These are phyloP conservation scores for Penicillium sp. DNA, from an alignment of 2,329 filamentous ascomycete species.

Conservation along the genomic window DNA sequence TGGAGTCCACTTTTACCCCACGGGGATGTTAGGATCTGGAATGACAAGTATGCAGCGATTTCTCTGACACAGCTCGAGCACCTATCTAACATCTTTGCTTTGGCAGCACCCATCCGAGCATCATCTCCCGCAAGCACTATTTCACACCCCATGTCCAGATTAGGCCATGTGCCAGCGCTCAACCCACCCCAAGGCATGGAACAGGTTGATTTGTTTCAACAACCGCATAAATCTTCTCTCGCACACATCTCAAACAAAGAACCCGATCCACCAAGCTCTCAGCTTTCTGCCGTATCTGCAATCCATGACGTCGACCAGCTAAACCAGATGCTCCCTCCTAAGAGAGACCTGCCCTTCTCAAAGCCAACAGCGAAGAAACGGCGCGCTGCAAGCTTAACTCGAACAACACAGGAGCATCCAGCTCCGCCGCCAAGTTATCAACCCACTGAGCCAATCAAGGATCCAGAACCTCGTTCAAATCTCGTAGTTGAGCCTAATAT, in stretches of 20 bases:
- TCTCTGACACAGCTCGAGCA: not conserved
- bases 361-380: conserved; percentile 24
- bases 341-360: conserved; percentile 42
- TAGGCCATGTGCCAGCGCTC: not conserved
- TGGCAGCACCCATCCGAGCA: conserved; percentile 8
- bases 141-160: not conserved
- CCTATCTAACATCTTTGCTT: not conserved
- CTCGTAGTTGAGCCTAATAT: not conserved
- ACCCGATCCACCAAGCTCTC: not conserved
- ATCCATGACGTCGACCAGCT: conserved; percentile 31
- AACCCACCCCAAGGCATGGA: not conserved
- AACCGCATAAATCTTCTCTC: not conserved
- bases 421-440: not conserved
- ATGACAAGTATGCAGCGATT: conserved; percentile 10
- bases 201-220: not conserved
- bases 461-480: not conserved
- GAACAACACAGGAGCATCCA: not conserved
- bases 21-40: conserved; percentile 1
- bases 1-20: conserved; percentile 1
- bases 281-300: conserved; percentile 28
- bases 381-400: not conserved
- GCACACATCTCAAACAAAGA: not conserved
- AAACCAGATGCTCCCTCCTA: conserved; percentile 42
- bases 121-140: conserved; percentile 8
- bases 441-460: not conserved